These are phyloP conservation scores for Penicillium sp. DNA, from an alignment of 2,329 filamentous ascomycete genomes.

Conservation along the genomic window DNA sequence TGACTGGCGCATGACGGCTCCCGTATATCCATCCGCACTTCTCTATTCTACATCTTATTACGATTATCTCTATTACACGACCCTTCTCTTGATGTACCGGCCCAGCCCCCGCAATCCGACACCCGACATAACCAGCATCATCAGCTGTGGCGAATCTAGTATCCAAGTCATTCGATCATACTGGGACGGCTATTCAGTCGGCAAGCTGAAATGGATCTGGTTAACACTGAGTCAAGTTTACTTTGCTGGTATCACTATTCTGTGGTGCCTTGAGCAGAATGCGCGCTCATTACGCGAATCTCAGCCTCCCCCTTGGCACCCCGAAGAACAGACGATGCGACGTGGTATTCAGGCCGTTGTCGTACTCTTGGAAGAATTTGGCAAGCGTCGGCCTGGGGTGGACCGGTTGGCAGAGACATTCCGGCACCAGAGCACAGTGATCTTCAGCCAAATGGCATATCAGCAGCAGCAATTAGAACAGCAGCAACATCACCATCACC, in stretches of 20 bases:
- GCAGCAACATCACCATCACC: constrained; percentile 19
- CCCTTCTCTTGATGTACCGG: constrained; percentile 39
- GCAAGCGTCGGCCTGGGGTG: constrained; percentile 38
- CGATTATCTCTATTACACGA: constrained; percentile 42
- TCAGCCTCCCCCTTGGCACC: constrained; percentile 32
- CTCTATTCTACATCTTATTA: constrained; percentile 43
- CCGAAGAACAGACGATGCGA: constrained; percentile 38
- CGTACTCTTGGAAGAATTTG: constrained; percentile 39
- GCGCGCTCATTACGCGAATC: constrained; percentile 34
- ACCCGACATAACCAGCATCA: constrained; percentile 36
- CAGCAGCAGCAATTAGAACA: constrained; percentile 32
- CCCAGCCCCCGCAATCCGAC: constrained; percentile 39
- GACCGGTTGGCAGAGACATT: constrained; percentile 39
- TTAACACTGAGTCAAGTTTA: constrained; percentile 41
- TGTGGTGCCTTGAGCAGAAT: constrained; percentile 43
- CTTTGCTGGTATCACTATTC: constrained; percentile 41
- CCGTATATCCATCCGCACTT: constrained; percentile 37
- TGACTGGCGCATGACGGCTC: constrained; percentile 38
- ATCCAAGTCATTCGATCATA: constrained; percentile 41
- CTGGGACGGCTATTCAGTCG: constrained; percentile 40
- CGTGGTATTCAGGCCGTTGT: constrained; percentile 38
- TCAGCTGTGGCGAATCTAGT: constrained; percentile 41
- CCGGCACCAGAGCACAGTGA: constrained; percentile 38
- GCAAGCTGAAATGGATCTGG: constrained; percentile 44
- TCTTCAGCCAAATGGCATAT: constrained; percentile 39